Evolutionary conservation across 2,329 filamentous ascomycete species (phyloP).

Genomic region (Seiridium cupressi): DNA sequence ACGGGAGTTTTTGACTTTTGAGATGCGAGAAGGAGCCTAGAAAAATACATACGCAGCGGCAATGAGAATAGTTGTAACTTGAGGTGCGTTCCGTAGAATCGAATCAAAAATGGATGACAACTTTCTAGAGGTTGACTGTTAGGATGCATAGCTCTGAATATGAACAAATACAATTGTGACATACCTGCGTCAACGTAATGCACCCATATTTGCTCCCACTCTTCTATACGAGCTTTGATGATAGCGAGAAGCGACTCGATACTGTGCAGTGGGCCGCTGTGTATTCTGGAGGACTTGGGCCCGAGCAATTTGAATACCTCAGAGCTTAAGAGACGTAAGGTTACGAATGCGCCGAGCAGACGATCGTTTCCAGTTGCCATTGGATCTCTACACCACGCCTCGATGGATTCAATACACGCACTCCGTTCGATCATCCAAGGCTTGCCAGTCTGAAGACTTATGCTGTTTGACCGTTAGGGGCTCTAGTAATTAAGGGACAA

Average conservation of each 20-base stretch:
- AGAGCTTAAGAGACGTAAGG: constrained; percentile 33
- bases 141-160: neutral
- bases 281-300: constrained; percentile 9
- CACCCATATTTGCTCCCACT: constrained; percentile 20
- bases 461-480: constrained; percentile 17
- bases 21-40: no score
- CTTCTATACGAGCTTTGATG: constrained; percentile 20
- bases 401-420: constrained; percentile 32
- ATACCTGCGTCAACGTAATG: constrained; percentile 1
- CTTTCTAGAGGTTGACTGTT: constrained; percentile 5
- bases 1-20: no score
- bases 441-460: constrained; percentile 38
- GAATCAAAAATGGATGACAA: constrained; percentile 33
- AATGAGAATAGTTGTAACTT: constrained; percentile 34
- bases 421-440: constrained; percentile 40
- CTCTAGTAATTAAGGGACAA: no score
- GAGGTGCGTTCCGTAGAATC: constrained; percentile 37
- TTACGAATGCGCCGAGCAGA: constrained; percentile 34
- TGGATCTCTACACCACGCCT: constrained; percentile 30
- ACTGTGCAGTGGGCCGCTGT: constrained; percentile 14
- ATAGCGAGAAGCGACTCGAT: constrained; percentile 22
- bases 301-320: constrained; percentile 27
- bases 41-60: constrained; percentile 18
- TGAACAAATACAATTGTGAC: neutral
- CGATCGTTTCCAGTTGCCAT: constrained; percentile 24